phyloP scores from a whole-genome alignment of 306 rosid species.

The Glycine soja region DNA sequence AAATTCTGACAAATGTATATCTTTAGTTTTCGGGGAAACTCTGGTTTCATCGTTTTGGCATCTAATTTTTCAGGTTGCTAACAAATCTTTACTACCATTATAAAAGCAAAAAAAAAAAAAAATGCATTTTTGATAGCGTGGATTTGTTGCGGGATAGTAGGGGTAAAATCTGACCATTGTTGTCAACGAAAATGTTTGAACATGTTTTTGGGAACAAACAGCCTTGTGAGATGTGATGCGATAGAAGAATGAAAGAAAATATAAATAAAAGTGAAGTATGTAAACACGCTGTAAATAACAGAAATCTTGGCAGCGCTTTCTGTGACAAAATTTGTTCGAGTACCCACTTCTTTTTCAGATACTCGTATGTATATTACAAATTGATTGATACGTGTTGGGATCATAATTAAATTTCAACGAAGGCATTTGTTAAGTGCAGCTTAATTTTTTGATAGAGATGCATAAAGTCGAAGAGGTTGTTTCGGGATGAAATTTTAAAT shows the following conservation, averaged over 20 bases:
- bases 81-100: background rate
- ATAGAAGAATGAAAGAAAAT: background rate
- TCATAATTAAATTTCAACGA: background rate
- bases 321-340: background rate
- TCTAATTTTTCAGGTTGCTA: conserved; percentile 14
- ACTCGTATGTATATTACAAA: background rate
- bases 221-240: background rate
- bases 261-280: background rate
- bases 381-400: background rate
- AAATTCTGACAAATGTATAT: conserved; percentile 43
- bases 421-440: background rate
- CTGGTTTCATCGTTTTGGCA: conserved; percentile 35
- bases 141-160: conserved; percentile 3
- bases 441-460: background rate
- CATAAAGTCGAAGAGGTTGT: background rate
- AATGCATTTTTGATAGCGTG: background rate
- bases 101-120: background rate
- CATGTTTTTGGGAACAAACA: background rate
- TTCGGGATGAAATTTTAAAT: background rate
- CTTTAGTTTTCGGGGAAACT: conserved; percentile 16
- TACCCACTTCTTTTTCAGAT: background rate
- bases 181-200: background rate
- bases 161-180: background rate
- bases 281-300: background rate
- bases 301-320: background rate